phyloP scores from a whole-genome alignment of 2,329 filamentous ascomycete species.

The Penicillium thymicola region DNA sequence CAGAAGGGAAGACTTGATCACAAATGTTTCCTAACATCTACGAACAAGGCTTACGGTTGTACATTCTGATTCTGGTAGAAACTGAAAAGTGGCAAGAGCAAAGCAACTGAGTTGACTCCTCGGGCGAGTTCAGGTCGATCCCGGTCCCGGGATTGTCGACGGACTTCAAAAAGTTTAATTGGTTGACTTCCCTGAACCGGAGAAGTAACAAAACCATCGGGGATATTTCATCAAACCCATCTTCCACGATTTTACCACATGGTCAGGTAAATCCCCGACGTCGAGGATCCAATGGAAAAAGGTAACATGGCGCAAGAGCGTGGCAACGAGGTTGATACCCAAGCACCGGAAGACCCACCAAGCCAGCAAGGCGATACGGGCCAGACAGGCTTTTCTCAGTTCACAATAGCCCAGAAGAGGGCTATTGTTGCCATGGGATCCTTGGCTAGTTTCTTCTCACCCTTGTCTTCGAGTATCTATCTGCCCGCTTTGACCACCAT shows the following conservation, averaged over 20 bases:
- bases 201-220: neutral
- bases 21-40: neutral
- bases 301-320: neutral
- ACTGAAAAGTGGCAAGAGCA: neutral
- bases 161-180: neutral
- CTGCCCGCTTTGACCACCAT: conserved; percentile 38
- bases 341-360: neutral
- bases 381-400: conserved; percentile 9
- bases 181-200: conserved; percentile 4
- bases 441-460: conserved; percentile 31
- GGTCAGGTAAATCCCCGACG: neutral
- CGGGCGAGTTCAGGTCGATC: neutral
- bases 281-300: neutral
- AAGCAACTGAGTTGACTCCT: neutral
- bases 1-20: neutral
- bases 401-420: conserved; percentile 23
- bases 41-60: neutral
- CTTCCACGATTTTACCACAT: conserved; percentile 2
- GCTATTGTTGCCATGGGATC: conserved; percentile 24
- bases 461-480: conserved; percentile 37
- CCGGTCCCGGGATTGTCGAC: conserved; percentile 2
- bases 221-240: neutral
- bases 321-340: neutral
- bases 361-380: neutral
- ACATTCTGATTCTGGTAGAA: neutral